A percentile compares a stretch with the other conserved stretches of the same genome.
phyloP scores from a whole-genome alignment of 176 grass and related monocot genomes.

The Ampelocalamus luodianensis region DNA sequence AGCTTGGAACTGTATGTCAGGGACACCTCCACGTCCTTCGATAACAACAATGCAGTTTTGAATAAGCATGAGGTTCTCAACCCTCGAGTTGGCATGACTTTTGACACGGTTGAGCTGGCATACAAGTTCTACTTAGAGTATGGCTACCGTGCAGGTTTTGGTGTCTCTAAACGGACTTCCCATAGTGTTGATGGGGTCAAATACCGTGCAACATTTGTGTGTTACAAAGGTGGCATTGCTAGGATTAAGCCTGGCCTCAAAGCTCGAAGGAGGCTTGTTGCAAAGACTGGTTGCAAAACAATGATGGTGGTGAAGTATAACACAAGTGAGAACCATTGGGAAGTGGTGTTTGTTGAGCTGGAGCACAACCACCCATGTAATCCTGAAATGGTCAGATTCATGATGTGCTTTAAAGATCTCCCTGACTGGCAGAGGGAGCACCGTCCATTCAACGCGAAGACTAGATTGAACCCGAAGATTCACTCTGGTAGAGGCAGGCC shows the following conservation, averaged over 20 bases:
- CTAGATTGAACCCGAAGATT: conserved; percentile 78
- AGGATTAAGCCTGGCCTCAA: conserved; percentile 81
- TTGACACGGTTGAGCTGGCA: conserved; percentile 77
- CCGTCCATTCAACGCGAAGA: conserved; percentile 74
- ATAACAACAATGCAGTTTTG: conserved; percentile 41
- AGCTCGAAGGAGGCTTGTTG: conserved; percentile 82
- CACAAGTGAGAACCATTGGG: conserved; percentile 69
- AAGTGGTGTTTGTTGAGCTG: conserved; percentile 76
- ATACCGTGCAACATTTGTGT: conserved; percentile 84
- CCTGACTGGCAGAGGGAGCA: conserved; percentile 74
- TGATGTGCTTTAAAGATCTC: conserved; percentile 87
- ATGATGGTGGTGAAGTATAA: conserved; percentile 88
- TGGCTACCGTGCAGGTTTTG: conserved; percentile 78
- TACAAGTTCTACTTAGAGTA: conserved; percentile 83
- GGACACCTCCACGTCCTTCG: conserved; percentile 44
- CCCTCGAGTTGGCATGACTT: conserved; percentile 77
- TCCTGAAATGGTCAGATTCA: conserved; percentile 93
- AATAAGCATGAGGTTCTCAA: conserved; percentile 46
- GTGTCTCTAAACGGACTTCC: conserved; percentile 77
- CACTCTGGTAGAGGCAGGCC: conserved; percentile 76
- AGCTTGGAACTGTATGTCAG: conserved; percentile 36
- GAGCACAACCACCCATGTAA: conserved; percentile 92
- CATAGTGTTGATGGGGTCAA: conserved; percentile 80
- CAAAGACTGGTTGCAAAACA: conserved; percentile 84
- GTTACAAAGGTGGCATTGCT: conserved; percentile 87